Evolutionary conservation across 331 rosid genomes (phyloP).

Genomic region (Acacia pycnantha): DNA sequence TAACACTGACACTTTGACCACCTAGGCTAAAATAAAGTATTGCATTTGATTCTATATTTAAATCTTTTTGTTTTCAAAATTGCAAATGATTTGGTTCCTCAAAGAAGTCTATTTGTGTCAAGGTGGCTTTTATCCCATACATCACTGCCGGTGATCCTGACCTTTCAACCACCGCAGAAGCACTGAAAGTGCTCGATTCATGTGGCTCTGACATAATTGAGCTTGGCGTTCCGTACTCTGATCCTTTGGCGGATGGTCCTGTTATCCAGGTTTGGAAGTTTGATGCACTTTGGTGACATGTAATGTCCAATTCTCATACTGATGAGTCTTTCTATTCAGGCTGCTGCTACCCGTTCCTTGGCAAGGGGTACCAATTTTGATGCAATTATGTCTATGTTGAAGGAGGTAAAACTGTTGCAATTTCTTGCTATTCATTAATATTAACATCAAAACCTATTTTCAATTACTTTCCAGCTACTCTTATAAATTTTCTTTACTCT

Average conservation of each 20-base stretch:
- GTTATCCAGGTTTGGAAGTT: constrained; percentile 77
- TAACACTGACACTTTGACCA: background rate
- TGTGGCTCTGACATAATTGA: constrained; percentile 95
- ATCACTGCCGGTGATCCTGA: constrained; percentile 98
- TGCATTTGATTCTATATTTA: constrained; percentile 14
- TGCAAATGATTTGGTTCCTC: constrained; percentile 22
- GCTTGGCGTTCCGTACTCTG: constrained; percentile 90
- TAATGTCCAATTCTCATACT: constrained; percentile 30
- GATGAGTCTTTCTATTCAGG: constrained; percentile 49
- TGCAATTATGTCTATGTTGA: constrained; percentile 74
- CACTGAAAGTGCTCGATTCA: constrained; percentile 80
- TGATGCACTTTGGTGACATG: constrained; percentile 1
- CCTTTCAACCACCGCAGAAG: constrained; percentile 86
- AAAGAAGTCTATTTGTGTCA: constrained; percentile 31
- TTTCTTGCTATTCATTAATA: constrained; percentile 11
- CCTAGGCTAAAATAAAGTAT: background rate
- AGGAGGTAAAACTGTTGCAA: constrained; percentile 60
- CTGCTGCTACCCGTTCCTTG: constrained; percentile 93
- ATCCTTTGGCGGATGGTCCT: constrained; percentile 99
- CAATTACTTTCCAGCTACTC: background rate
- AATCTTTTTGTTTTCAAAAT: background rate
- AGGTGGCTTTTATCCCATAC: constrained; percentile 92
- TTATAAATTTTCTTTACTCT: background rate
- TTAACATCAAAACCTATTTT: background rate
- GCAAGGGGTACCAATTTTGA: constrained; percentile 75